A percentile compares a stretch with the other conserved stretches of the same genome.
These are phyloP conservation scores for Penicillium bialowiezense DNA, from an alignment of 495 filamentous ascomycete species.

Conservation along the genomic window DNA sequence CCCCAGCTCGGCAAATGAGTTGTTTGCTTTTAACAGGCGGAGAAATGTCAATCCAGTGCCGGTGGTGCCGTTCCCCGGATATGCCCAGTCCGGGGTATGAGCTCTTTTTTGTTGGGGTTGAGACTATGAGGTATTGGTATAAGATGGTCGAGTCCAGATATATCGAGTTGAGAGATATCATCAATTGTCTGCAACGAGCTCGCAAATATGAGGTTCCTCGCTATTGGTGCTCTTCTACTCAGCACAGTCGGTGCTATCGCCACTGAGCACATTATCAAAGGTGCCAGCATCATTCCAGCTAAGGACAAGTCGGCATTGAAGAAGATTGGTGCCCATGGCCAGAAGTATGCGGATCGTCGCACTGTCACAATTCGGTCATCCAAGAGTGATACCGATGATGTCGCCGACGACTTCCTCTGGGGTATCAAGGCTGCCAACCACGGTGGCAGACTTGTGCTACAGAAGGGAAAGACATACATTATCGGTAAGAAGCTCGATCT, in stretches of 20 bases:
- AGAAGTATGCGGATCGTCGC: constrained; percentile 36
- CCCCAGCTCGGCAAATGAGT: neutral
- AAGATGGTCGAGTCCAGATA: neutral
- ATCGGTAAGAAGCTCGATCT: constrained; percentile 56
- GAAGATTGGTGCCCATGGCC: constrained; percentile 26
- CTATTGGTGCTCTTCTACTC: constrained; percentile 23
- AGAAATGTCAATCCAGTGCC: constrained; percentile 22
- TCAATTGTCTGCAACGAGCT: neutral
- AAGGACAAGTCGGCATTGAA: constrained; percentile 19
- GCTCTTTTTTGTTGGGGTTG: neutral
- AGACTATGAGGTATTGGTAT: neutral
- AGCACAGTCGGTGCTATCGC: constrained; percentile 17
- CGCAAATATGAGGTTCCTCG: constrained; percentile 25
- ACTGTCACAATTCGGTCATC: constrained; percentile 51
- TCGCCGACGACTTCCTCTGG: constrained; percentile 50
- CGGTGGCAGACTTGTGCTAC: constrained; percentile 49
- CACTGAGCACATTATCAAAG: constrained; percentile 17
- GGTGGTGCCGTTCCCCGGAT: constrained; percentile 1
- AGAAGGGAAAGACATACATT: constrained; percentile 50
- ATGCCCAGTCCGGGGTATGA: neutral
- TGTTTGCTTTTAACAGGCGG: constrained; percentile 27
- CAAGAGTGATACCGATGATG: constrained; percentile 49
- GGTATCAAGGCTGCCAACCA: constrained; percentile 52
- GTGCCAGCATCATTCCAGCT: constrained; percentile 27
- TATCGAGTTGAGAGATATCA: neutral